Conservation (phyloP, 2,329 filamentous ascomycete species). For the Penicillium sp. region DNA sequence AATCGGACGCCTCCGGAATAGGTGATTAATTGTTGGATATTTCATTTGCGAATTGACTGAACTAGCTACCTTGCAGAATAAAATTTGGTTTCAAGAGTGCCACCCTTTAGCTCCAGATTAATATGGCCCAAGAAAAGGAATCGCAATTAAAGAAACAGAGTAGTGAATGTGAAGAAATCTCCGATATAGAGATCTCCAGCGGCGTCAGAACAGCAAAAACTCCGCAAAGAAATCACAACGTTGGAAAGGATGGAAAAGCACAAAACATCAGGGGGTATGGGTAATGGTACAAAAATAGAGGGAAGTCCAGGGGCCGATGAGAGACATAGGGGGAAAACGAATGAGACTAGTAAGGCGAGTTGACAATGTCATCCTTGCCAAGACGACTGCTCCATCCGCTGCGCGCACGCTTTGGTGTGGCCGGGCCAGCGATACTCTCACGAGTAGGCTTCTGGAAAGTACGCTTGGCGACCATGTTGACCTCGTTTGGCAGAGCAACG, state of each 20-base stretch:
- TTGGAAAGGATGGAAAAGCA: constrained; percentile 1
- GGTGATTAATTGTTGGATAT: background rate
- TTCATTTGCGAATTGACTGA: background rate
- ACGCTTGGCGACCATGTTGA: constrained; percentile 90
- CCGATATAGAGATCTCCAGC: background rate
- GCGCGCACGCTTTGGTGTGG: constrained; percentile 39
- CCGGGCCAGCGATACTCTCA: constrained; percentile 71
- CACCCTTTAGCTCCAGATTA: background rate
- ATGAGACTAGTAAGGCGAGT: constrained; percentile 51
- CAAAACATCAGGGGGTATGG: constrained; percentile 25
- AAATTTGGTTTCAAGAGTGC: background rate
- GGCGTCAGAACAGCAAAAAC: background rate
- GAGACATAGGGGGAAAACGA: background rate
- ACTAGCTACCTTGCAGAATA: background rate
- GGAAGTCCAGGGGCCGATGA: constrained; percentile 3
- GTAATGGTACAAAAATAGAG: constrained; percentile 18
- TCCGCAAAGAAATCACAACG: background rate
- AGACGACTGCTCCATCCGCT: constrained; percentile 41
- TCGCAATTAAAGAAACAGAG: background rate
- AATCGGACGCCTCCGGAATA: background rate
- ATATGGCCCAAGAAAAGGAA: background rate
- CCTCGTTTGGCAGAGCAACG: constrained; percentile 89
- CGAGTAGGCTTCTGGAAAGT: constrained; percentile 78
- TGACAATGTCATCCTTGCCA: constrained; percentile 73
- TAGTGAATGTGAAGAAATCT: background rate